Base-by-base conservation (phyloP, 768 basidiomycete species). In the Gautieria morchelliformis region DNA sequence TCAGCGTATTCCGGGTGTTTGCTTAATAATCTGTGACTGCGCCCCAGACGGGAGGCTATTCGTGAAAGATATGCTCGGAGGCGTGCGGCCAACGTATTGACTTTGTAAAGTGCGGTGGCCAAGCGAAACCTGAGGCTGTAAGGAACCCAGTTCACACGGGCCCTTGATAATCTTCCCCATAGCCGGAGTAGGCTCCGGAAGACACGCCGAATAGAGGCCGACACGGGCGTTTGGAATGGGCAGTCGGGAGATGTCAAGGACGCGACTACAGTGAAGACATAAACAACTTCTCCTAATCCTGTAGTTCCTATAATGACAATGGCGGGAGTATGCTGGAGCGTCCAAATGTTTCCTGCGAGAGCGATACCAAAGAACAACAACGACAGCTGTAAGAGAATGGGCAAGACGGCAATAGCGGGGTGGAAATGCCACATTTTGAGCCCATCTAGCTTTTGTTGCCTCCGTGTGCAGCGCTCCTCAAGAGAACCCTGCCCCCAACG, bases 291-390 rank as follows among this genome's bases (percentile, higher is more conserved):
- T 15, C 54, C 62, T n/a, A 52, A 24, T 8, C 32, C n/a, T 19
- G 46, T 53, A 15, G 35, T 45, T 3, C 45, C 54, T 24, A 63
- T 35, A 22, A 63, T 52, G 50, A 61, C 60, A 35, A 20, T 22
- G 15, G 63, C 63, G 30, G 63, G 39, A 17, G 22, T 39, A 32
- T 20, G 53, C 37, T 62, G 56, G 20, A 59, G n/a, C 14, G 53
- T 47, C 64, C 64, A 65, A 14, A 61, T 19, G 30, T 56, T 54
- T 6, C 59, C 49, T 6, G 62, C 33, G 35, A 66, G 60, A 8
- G 66, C 47, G 24, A 60, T 53, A 10, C 51, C 46, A 45, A 66
- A 66, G n/a, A 66, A 44, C 12, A 66, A 45, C 35, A 66, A 59
- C 1, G 64, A 66, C 32, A 65, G 20, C 45, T 65, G 65, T 37